Evolutionary conservation across 2,329 filamentous ascomycete genomes (phyloP).

Genomic region (Fusarium hostae): DNA sequence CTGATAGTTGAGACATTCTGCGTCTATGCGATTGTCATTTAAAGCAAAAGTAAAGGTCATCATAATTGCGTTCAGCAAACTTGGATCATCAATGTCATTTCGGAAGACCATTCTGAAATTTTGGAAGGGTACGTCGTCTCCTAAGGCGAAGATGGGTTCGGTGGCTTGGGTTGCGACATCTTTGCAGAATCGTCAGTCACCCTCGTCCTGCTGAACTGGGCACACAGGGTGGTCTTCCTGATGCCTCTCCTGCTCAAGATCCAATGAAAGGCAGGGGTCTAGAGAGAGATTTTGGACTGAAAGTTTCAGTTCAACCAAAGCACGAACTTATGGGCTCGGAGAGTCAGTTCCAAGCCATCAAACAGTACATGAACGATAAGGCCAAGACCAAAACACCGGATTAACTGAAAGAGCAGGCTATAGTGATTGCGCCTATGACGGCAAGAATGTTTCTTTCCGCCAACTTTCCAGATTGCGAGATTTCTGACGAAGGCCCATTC

Average conservation of each 20-base stretch:
- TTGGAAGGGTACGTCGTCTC: too few species aligned
- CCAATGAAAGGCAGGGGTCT: not conserved
- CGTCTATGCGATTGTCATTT: too few species aligned
- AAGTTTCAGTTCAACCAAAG: not conserved
- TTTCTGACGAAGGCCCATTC: not conserved
- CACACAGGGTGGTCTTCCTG: not conserved
- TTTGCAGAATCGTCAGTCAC: too few species aligned
- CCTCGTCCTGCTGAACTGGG: not conserved
- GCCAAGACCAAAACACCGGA: not conserved
- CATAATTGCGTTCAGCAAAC: too few species aligned
- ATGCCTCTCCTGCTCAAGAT: too few species aligned
- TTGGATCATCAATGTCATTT: too few species aligned
- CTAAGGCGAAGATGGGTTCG: too few species aligned
- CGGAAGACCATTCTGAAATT: too few species aligned
- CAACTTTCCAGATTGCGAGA: not conserved
- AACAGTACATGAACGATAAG: not conserved
- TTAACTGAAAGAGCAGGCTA: not conserved
- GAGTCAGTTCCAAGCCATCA: conserved; percentile 4
- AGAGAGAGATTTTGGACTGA: not conserved
- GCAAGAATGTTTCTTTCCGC: not conserved
- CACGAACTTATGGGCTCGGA: not conserved
- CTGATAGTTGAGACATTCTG: too few species aligned
- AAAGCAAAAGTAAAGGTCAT: too few species aligned
- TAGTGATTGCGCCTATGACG: not conserved
- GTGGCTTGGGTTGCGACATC: too few species aligned